Conservation (phyloP, 495 filamentous ascomycete genomes). For the Xylaria grammica region DNA sequence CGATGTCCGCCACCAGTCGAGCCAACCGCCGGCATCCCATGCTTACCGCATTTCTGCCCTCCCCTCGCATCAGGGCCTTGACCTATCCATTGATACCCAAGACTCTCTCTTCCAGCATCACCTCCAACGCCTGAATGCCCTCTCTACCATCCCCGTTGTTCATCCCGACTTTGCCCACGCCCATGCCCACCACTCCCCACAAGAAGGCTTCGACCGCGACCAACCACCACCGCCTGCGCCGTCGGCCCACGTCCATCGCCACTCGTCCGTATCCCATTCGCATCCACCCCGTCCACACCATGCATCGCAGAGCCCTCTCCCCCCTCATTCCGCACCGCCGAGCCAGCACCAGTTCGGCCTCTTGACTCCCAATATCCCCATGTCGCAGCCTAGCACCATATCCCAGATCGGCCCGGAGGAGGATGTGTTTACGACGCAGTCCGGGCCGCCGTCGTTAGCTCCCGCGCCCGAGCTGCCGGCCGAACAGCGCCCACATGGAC, state of each 20-base stretch:
- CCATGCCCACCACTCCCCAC: constrained; percentile 36
- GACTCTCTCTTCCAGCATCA: constrained; percentile 43
- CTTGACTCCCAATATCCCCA: constrained; percentile 42
- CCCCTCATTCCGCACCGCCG: constrained; percentile 38
- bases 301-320: constrained; percentile 31
- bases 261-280: constrained; percentile 34
- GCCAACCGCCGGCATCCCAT: constrained; percentile 29
- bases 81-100: constrained; percentile 41
- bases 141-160: constrained; percentile 40
- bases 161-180: constrained; percentile 46
- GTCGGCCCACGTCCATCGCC: constrained; percentile 27
- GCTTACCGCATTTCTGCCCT: constrained; percentile 36
- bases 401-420: constrained; percentile 46
- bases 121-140: constrained; percentile 42
- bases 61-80: constrained; percentile 46
- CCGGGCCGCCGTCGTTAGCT: constrained; percentile 23
- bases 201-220: constrained; percentile 33
- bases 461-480: constrained; percentile 28
- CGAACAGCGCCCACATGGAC: constrained; percentile 58
- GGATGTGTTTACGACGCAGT: constrained; percentile 30
- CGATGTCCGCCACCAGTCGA: constrained; percentile 29
- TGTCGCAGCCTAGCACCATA: constrained; percentile 41
- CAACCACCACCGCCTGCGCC: constrained; percentile 36
- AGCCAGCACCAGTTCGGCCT: constrained; percentile 50
- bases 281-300: constrained; percentile 45